A percentile compares a stretch with the other conserved stretches of the same genome.
These are phyloP conservation scores for Benincasa hispida DNA, from an alignment of 306 rosid species.

Conservation along the genomic window DNA sequence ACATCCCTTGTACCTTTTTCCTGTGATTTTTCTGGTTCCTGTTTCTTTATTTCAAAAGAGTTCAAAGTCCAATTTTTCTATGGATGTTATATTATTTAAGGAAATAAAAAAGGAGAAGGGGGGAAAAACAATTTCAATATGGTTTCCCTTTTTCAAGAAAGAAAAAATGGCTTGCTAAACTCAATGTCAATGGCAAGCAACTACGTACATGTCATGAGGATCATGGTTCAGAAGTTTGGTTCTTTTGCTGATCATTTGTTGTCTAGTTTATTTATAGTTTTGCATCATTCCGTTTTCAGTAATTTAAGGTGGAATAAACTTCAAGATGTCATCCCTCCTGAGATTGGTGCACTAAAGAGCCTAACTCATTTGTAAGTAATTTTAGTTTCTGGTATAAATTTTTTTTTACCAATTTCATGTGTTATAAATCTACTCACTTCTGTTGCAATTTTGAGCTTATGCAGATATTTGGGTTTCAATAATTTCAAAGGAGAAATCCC, in stretches of 20 bases:
- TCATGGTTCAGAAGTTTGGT: neutral
- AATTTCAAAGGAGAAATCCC: slow-evolving; percentile 96
- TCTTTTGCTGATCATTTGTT: neutral
- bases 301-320: slow-evolving; percentile 99
- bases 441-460: neutral
- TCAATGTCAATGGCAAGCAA: neutral
- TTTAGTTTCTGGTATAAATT: neutral
- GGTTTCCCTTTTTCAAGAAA: neutral
- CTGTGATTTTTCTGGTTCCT: neutral
- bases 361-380: slow-evolving; percentile 85
- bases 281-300: slow-evolving; percentile 26
- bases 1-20: slow-evolving; percentile 11
- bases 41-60: neutral
- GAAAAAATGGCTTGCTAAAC: neutral
- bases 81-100: neutral
- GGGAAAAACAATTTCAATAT: neutral
- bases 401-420: neutral
- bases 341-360: slow-evolving; percentile 91
- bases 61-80: slow-evolving; percentile 1
- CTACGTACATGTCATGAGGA: neutral
- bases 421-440: neutral
- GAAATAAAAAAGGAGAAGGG: too few relatives aligned
- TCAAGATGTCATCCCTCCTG: slow-evolving; percentile 93
- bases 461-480: slow-evolving; percentile 90
- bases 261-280: neutral